Percentiles rank a stretch among this genome's conserved stretches.
These are phyloP conservation scores for Fistulifera pelliculosa DNA, from an alignment of 108 stramenopile species.

Conservation along the genomic window DNA sequence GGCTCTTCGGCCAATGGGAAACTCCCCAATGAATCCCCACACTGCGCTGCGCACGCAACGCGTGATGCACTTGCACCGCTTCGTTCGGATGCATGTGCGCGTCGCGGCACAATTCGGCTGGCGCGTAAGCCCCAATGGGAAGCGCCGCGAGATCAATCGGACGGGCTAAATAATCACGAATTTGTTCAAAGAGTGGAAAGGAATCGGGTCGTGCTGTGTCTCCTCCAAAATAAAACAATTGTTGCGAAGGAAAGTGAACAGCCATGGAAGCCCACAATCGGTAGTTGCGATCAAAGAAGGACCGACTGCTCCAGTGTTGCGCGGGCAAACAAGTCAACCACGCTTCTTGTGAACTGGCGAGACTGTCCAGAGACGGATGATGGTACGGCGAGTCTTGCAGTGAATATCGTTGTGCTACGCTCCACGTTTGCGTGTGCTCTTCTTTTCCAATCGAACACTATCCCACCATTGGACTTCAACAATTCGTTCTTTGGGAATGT, in stretches of 20 bases:
- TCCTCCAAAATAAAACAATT: conserved; percentile 73
- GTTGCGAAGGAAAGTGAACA: conserved; percentile 13
- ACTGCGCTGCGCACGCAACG: conserved; percentile 37
- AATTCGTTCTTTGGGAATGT: conserved; percentile 39
- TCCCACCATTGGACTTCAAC: conserved; percentile 92
- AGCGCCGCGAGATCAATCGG: conserved; percentile 85
- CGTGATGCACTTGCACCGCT: conserved; percentile 75
- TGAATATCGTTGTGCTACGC: neutral
- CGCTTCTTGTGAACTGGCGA: conserved; percentile 8
- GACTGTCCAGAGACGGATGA: neutral
- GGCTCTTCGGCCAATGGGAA: conserved; percentile 78
- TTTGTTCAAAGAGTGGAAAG: conserved; percentile 80
- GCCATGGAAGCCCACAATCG: conserved; percentile 87
- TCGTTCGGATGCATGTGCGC: conserved; percentile 81
- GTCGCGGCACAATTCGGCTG: conserved; percentile 79
- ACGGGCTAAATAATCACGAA: conserved; percentile 45
- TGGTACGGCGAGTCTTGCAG: neutral
- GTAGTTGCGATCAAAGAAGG: conserved; percentile 77
- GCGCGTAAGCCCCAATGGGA: conserved; percentile 93
- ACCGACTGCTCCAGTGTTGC: conserved; percentile 86
- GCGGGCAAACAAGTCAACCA: conserved; percentile 75
- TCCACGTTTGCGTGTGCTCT: neutral
- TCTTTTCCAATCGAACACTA: neutral
- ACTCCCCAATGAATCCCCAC: conserved; percentile 92
- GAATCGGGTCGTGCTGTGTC: conserved; percentile 65